These are phyloP conservation scores for Grifola frondosa DNA, from an alignment of 1,284 basidiomycete genomes.

Conservation along the genomic window DNA sequence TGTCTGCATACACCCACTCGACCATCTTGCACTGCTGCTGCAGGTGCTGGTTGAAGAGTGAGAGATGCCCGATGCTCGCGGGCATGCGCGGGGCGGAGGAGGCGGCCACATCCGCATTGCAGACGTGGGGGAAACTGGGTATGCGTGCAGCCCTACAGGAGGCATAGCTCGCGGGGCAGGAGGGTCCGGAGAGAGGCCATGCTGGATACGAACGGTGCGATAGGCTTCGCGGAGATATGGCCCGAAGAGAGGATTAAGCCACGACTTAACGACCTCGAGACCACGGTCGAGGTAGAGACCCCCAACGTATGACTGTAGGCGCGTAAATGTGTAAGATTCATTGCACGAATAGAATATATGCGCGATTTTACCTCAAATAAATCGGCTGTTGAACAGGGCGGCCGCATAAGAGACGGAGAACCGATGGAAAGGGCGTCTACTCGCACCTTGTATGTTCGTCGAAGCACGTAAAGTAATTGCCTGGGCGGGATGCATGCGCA, in stretches of 20 bases:
- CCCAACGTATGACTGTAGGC: slow-evolving; percentile 65
- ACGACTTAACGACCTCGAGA: slow-evolving; percentile 49
- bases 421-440: neutral
- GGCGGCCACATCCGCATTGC: slow-evolving; percentile 20
- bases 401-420: neutral
- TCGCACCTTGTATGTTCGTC: slow-evolving; percentile 63
- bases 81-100: slow-evolving; percentile 29
- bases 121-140: slow-evolving; percentile 12
- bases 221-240: slow-evolving; percentile 66
- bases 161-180: slow-evolving; percentile 14
- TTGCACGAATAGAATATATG: no score
- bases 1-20: slow-evolving; percentile 67
- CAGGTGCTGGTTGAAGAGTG: slow-evolving; percentile 73
- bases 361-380: slow-evolving; percentile 64
- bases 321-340: neutral
- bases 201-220: slow-evolving; percentile 56
- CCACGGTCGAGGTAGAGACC: slow-evolving; percentile 70
- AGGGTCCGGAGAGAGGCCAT: slow-evolving; percentile 52
- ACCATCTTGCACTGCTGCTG: slow-evolving; percentile 55
- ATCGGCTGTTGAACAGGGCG: slow-evolving; percentile 51
- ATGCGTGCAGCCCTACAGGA: slow-evolving; percentile 6
- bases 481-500: slow-evolving; percentile 68
- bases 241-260: slow-evolving; percentile 59
- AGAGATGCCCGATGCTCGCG: slow-evolving; percentile 57
- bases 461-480: slow-evolving; percentile 66